Conservation (phyloP, 2,329 filamentous ascomycete genomes). For the Cordyceps tenuipes region DNA sequence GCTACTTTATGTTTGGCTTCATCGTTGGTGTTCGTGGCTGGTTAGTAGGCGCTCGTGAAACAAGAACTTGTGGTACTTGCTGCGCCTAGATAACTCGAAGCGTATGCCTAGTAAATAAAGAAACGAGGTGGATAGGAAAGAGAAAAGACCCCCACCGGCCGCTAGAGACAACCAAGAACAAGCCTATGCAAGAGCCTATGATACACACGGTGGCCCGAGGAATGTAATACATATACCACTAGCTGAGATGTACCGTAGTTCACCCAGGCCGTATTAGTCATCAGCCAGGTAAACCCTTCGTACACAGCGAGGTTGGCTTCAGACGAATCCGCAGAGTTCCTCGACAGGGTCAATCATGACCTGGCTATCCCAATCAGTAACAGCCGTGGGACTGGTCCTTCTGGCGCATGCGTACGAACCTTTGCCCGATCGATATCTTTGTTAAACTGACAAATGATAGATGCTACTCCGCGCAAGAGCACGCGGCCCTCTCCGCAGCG, state of each 20-base stretch:
- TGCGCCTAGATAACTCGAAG: too few species aligned
- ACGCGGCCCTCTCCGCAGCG: conserved; percentile 63
- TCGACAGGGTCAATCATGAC: conserved; percentile 44
- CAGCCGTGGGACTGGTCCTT: conserved; percentile 66
- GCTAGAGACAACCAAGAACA: too few species aligned
- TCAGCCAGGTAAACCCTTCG: neutral
- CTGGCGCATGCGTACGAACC: conserved; percentile 74
- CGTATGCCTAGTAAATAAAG: too few species aligned
- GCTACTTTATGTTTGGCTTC: neutral
- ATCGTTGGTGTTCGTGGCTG: neutral
- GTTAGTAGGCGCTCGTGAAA: too few species aligned
- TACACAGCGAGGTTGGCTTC: neutral
- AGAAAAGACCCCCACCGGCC: too few species aligned
- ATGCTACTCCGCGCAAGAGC: conserved; percentile 93
- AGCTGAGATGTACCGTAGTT: too few species aligned
- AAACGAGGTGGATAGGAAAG: too few species aligned
- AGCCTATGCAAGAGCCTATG: too few species aligned
- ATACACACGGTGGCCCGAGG: too few species aligned
- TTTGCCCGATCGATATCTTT: neutral
- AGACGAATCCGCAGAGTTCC: neutral
- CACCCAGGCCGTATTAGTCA: too few species aligned
- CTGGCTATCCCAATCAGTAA: conserved; percentile 62
- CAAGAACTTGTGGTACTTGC: too few species aligned
- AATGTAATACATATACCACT: too few species aligned
- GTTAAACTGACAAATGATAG: conserved; percentile 37